These are phyloP conservation scores for Xylaria venustula DNA, from an alignment of 495 filamentous ascomycete genomes.

Conservation along the genomic window DNA sequence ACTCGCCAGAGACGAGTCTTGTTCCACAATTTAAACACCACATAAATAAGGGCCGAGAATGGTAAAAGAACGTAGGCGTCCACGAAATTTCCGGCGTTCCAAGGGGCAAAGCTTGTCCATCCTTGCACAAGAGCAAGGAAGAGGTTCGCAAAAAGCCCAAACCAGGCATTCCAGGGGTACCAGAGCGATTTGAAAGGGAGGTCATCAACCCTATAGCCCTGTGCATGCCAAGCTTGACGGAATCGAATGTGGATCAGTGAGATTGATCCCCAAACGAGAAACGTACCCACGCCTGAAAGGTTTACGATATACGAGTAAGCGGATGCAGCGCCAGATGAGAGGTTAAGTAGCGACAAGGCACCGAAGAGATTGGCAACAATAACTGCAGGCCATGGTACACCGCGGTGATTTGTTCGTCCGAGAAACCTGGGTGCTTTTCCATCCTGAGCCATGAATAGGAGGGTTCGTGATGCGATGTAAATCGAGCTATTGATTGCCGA, in stretches of 20 bases:
- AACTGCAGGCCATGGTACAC: conserved; percentile 64
- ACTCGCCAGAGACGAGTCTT: conserved; percentile 54
- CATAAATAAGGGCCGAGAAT: conserved; percentile 59
- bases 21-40: conserved; percentile 57
- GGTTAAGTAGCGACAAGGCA: conserved; percentile 64
- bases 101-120: conserved; percentile 54
- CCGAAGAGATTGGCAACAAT: conserved; percentile 63
- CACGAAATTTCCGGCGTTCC: conserved; percentile 59
- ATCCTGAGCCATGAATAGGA: conserved; percentile 65
- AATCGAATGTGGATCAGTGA: conserved; percentile 68
- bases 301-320: conserved; percentile 54
- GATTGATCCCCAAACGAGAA: conserved; percentile 67
- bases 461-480: conserved; percentile 64
- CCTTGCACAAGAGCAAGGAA: conserved; percentile 67
- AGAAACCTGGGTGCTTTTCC: conserved; percentile 65
- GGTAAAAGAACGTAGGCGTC: conserved; percentile 67
- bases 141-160: conserved; percentile 56
- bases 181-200: conserved; percentile 59
- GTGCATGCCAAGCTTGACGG: conserved; percentile 53
- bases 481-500: conserved; percentile 69
- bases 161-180: conserved; percentile 64
- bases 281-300: conserved; percentile 57
- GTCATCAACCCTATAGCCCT: conserved; percentile 51
- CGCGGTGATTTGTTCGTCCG: conserved; percentile 59
- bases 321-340: conserved; percentile 57